Evolutionary conservation across 257 asterid species (phyloP), one percentile per base, ranked within the genome.

Genomic region (Scutellaria baicalensis): DNA sequence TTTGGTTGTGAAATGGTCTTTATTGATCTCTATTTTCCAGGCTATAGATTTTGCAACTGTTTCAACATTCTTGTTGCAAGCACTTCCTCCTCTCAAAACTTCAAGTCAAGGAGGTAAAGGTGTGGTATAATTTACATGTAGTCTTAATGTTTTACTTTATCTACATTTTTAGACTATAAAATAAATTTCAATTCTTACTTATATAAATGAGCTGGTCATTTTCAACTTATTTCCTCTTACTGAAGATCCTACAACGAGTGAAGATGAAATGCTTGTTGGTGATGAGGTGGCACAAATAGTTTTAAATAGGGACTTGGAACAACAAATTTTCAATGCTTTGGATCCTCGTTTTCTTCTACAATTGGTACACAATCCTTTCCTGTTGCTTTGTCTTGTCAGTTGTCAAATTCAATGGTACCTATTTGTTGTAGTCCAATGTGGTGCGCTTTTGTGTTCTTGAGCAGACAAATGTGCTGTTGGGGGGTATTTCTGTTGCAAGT

Each of bases 21-120:
- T 67, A 54, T 7, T 27, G 64, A 18, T 77, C 27, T 52, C 52
- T 50, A 11, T 16, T 40, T 68, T 64, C 52, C 92, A 94, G 99
- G 99, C 95, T 31, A 71, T 89, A 68, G 89, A 94, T 80, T 94
- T 94, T 80, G 90, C 92, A 10, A 75, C 81, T 66, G 89, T 86
- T 65, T 83, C 90, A 17, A 85, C 97, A 64, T 80, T 75, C 82
- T 73, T 94, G 82, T 81, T 94, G 86, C 93, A 86, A 83, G 90
- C 86, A 70, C 88, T 86, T 65, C 94, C 97, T 64, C 84, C 96
- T 55, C 78, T 85, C 76, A 84, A 72, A 66, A 69, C 83, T 57
- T 79, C 83, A 72, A 83, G 78, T 59, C 76, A 72, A 77, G 91
- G 90, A 75, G 80, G 83, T 75, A 84, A 71, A 75, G 83, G 84